Conservation (phyloP, 495 filamentous ascomycete genomes). For the Penicillium silybi region DNA sequence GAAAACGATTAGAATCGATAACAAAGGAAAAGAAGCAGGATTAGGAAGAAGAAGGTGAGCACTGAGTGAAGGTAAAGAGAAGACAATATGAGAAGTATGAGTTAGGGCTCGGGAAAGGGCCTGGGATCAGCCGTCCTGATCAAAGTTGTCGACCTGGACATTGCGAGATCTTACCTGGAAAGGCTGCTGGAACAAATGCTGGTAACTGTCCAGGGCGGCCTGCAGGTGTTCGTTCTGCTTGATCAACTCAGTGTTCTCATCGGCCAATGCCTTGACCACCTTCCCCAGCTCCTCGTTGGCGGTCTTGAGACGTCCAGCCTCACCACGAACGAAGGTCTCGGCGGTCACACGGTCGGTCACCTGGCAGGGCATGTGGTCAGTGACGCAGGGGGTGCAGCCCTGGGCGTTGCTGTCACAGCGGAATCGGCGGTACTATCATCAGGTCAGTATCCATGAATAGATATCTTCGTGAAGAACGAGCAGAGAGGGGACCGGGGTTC, state of each 20-base stretch:
- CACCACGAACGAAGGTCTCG: constrained; percentile 68
- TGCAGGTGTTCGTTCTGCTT: not conserved
- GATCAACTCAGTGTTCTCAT: not conserved
- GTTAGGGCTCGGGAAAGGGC: not conserved
- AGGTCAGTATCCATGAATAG: not conserved
- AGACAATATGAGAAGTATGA: too few species aligned
- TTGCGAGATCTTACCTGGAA: too few species aligned
- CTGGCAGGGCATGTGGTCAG: constrained; percentile 66
- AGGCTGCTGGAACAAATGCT: too few species aligned
- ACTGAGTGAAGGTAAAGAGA: too few species aligned
- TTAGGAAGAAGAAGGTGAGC: too few species aligned
- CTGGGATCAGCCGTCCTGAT: not conserved
- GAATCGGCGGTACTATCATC: constrained; percentile 72
- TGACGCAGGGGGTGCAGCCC: constrained; percentile 72
- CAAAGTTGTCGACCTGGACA: too few species aligned
- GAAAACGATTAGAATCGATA: not conserved
- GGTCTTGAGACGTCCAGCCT: not conserved
- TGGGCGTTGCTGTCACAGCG: constrained; percentile 70
- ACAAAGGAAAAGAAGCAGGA: not conserved
- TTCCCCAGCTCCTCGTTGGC: not conserved
- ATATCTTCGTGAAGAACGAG: not conserved
- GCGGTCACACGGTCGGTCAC: constrained; percentile 88
- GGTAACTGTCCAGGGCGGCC: too few species aligned
- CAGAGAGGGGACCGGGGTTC: not conserved
- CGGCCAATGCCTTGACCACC: not conserved